phyloP scores from a whole-genome alignment of 2,329 filamentous ascomycete genomes.

The Phaeomoniella chlamydospora region DNA sequence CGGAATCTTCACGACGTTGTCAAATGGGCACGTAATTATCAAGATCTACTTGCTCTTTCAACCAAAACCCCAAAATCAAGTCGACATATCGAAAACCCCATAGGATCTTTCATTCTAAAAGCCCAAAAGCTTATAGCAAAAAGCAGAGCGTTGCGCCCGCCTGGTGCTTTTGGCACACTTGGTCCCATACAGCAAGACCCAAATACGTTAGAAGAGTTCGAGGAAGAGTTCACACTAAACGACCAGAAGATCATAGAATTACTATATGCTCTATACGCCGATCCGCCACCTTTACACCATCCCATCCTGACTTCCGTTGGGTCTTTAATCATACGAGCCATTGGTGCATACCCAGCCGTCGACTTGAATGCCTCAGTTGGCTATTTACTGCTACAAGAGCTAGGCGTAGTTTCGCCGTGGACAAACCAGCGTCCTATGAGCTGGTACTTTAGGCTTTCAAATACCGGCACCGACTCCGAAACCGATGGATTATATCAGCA shows the following conservation, averaged over 20 bases:
- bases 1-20: constrained; percentile 33
- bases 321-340: constrained; percentile 39
- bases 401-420: constrained; percentile 45
- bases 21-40: constrained; percentile 41
- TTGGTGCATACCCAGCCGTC: constrained; percentile 37
- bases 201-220: constrained; percentile 16
- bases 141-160: constrained; percentile 25
- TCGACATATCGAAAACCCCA: constrained; percentile 17
- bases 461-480: not conserved
- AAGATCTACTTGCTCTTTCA: constrained; percentile 29
- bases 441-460: not conserved
- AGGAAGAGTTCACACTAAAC: constrained; percentile 27
- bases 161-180: constrained; percentile 24
- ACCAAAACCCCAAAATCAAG: constrained; percentile 10
- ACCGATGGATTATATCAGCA: not conserved
- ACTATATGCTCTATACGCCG: constrained; percentile 22
- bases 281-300: constrained; percentile 23
- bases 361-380: constrained; percentile 22
- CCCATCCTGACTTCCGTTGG: constrained; percentile 31
- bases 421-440: constrained; percentile 36
- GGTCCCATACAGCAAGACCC: constrained; percentile 21
- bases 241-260: constrained; percentile 38
- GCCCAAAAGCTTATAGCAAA: constrained; percentile 24
- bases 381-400: constrained; percentile 42
- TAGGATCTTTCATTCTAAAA: constrained; percentile 28